Evolutionary conservation across 176 grass and related monocot genomes (phyloP).

Genomic region (Ananas comosus): DNA sequence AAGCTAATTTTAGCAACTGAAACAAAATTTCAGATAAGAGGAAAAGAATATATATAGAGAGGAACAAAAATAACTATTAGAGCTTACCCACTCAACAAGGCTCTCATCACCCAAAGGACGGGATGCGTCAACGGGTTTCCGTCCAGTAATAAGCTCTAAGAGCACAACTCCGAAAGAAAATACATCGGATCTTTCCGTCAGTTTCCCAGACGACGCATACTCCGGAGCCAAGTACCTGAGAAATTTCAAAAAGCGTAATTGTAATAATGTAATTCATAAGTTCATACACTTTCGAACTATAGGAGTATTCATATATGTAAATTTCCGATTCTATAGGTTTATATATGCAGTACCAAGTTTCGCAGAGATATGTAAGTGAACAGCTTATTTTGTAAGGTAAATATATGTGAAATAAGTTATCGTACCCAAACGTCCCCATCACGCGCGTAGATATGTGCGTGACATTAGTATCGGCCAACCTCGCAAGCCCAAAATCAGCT

Average conservation of each 20-base stretch:
- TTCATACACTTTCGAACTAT: too few relatives aligned
- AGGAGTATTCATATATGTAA: too few relatives aligned
- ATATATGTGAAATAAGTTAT: constrained; percentile 11
- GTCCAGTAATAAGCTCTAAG: constrained; percentile 80
- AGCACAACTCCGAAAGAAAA: constrained; percentile 92
- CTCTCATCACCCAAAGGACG: constrained; percentile 72
- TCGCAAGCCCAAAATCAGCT: constrained; percentile 75
- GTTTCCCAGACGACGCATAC: constrained; percentile 73
- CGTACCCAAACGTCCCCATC: constrained; percentile 89
- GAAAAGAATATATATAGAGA: constrained; percentile 1
- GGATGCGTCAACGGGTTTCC: constrained; percentile 65
- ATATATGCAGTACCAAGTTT: too few relatives aligned
- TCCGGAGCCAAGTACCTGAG: constrained; percentile 83
- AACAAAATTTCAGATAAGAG: background rate
- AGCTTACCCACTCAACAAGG: constrained; percentile 91
- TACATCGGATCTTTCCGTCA: constrained; percentile 81
- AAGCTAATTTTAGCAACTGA: background rate
- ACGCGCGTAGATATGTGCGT: constrained; percentile 78
- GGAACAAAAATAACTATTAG: constrained; percentile 5
- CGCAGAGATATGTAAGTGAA: too few relatives aligned
- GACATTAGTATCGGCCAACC: constrained; percentile 50
- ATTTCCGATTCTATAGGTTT: too few relatives aligned
- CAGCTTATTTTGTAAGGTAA: background rate
- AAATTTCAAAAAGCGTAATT: background rate
- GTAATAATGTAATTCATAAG: too few relatives aligned